Percentiles rank a stretch among this genome's conserved stretches.
Evolutionary conservation across 192 early-diverging fungal species (phyloP).

Genomic region (Podila clonocystis): DNA sequence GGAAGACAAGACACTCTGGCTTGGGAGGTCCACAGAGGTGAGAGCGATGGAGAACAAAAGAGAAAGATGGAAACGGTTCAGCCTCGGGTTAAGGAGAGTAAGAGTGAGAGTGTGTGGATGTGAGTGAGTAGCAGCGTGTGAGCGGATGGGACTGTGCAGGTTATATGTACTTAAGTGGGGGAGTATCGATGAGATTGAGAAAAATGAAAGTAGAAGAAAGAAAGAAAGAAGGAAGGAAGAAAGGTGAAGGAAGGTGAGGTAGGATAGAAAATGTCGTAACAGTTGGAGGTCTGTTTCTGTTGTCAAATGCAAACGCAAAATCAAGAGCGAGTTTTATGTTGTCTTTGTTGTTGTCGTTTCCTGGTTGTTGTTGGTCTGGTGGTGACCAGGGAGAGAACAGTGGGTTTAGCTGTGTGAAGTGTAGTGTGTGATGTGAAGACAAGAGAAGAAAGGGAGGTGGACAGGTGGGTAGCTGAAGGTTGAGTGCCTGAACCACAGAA

Average conservation of each 20-base stretch:
- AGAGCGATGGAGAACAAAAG: neutral
- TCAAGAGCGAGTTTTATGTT: no score
- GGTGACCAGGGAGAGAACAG: neutral
- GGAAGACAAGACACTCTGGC: neutral
- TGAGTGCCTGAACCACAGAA: neutral
- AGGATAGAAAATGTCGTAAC: neutral
- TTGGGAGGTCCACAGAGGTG: neutral
- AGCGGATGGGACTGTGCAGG: neutral
- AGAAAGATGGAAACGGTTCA: no score
- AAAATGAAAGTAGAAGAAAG: neutral
- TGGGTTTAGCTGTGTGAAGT: neutral
- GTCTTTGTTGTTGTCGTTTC: no score
- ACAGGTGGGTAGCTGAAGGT: neutral
- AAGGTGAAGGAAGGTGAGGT: neutral
- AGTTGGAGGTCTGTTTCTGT: neutral
- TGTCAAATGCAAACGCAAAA: neutral
- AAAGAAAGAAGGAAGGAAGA: neutral
- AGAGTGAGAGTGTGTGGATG: neutral
- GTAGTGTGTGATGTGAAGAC: neutral
- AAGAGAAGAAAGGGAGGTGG: constrained; percentile 4
- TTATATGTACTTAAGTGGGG: neutral
- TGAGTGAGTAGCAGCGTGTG: neutral
- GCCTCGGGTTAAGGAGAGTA: neutral
- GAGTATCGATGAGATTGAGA: neutral
- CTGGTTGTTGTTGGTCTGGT: neutral